Base-by-base conservation (phyloP, 1,284 basidiomycete genomes). In the Ustilago nuda region DNA sequence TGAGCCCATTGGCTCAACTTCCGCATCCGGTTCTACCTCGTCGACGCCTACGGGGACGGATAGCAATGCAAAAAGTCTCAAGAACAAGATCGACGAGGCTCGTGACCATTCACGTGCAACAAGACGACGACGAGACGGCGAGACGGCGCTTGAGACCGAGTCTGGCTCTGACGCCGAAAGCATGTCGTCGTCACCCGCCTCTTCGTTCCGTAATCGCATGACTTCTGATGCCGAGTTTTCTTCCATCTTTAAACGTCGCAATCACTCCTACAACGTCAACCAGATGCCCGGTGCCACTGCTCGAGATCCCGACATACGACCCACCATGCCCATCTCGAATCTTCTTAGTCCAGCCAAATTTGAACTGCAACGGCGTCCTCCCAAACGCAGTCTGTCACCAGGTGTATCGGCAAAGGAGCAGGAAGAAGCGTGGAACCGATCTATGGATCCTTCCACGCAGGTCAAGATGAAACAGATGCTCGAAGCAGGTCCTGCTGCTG, bases 381-480 rank as follows among this genome's bases (percentile, higher is more conserved):
- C 32, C 4, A 50, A 52, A 35, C 65, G 61, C 8, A 43, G 39
- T 11, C 12, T 43, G 1, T 59, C 60, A 8, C 60, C 63, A 2
- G 52, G 63, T 8, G 60, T 72, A 0, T 67, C 70, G 12, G 60
- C 41, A 17, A 51, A 61, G 37, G 58, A 66, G 48, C 70, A 73
- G 51, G 39, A 61, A 17, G 63, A 65, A 19, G 70, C 75, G 1
- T 77, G 75, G 75, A 66, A 70, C 13, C 60, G 67, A 15, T 61
- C 51, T 30, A 60, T 77, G 64, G 70, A 77, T 50, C 37, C 39
- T 1, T 36, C 57, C 35, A 70, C 57, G 61, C 75, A 77, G 53
- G 45, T 60, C 46, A 66, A 66, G 61, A 65, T 77, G 62, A 59
- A 60, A 43, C 46, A 65, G 33, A 69, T 77, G 66, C 57, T 77